Conservation (phyloP, 2,329 filamentous ascomycete species). For the Didymella pomorum region DNA sequence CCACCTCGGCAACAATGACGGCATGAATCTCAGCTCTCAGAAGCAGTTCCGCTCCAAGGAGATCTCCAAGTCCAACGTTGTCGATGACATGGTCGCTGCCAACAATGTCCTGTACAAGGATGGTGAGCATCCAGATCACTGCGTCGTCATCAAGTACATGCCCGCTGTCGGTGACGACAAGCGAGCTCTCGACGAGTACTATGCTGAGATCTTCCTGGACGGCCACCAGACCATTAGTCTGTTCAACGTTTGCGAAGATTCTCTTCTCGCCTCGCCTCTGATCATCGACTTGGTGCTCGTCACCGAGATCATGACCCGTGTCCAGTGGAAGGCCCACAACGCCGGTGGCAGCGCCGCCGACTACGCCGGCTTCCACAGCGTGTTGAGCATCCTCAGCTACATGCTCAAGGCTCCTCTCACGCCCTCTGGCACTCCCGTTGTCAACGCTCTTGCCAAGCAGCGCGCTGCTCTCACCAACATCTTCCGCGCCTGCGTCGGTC, state of each 20-base stretch:
- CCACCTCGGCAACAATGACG: conserved; percentile 98
- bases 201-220: conserved; percentile 98
- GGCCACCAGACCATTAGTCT: conserved; percentile 98
- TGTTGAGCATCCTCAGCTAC: conserved; percentile 96
- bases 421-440: conserved; percentile 90
- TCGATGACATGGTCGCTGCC: conserved; percentile 99
- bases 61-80: conserved; percentile 98
- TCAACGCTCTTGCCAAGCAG: conserved; percentile 97
- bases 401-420: conserved; percentile 97
- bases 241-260: conserved; percentile 99
- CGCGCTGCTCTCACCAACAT: conserved; percentile 95
- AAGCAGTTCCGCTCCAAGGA: conserved; percentile 99
- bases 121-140: conserved; percentile 96
- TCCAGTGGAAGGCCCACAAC: conserved; percentile 78
- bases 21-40: conserved; percentile 97
- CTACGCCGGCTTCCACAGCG: conserved; percentile 95
- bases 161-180: conserved; percentile 98
- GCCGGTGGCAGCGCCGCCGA: conserved; percentile 66
- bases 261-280: conserved; percentile 89
- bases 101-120: conserved; percentile 89
- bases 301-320: conserved; percentile 97
- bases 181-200: conserved; percentile 98
- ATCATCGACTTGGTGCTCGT: conserved; percentile 96
- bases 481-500: conserved; percentile 95
- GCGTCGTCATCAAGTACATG: conserved; percentile 99